Percentiles rank a stretch among this genome's conserved stretches.
Conservation (phyloP, 768 basidiomycete species). For the Crepidotus variabilis region DNA sequence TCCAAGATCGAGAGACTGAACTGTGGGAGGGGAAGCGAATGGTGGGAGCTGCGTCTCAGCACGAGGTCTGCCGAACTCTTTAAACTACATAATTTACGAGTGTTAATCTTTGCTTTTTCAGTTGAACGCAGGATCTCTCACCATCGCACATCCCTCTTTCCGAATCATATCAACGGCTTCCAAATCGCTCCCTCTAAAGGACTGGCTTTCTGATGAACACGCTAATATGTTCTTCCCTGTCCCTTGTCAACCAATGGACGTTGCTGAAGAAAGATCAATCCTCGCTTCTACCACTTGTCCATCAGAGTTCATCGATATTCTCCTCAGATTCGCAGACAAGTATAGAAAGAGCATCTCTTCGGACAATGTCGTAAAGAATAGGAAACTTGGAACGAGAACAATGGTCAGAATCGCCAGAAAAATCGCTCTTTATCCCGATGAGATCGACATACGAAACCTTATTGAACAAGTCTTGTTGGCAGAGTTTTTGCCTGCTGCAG, state of each 20-base stretch:
- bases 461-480: constrained; percentile 48
- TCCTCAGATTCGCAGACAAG: constrained; percentile 53
- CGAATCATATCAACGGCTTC: constrained; percentile 60
- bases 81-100: not conserved
- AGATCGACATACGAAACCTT: constrained; percentile 42
- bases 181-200: constrained; percentile 60
- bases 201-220: constrained; percentile 66
- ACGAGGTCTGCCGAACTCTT: constrained; percentile 34
- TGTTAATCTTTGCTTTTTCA: not conserved
- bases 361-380: constrained; percentile 56
- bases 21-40: constrained; percentile 63
- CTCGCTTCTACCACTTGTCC: constrained; percentile 51
- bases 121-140: constrained; percentile 35
- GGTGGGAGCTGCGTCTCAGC: constrained; percentile 41
- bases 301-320: constrained; percentile 26
- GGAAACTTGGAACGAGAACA: constrained; percentile 59
- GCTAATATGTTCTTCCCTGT: constrained; percentile 70
- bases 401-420: constrained; percentile 52
- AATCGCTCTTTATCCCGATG: constrained; percentile 40
- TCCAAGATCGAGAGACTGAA: constrained; percentile 61
- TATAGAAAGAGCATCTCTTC: constrained; percentile 53
- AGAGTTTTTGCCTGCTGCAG: constrained; percentile 59
- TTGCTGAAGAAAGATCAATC: constrained; percentile 43
- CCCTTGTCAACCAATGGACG: constrained; percentile 56
- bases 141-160: constrained; percentile 53